Evolutionary conservation across 257 asterid species (phyloP).

Genomic region (Scutellaria minor): DNA sequence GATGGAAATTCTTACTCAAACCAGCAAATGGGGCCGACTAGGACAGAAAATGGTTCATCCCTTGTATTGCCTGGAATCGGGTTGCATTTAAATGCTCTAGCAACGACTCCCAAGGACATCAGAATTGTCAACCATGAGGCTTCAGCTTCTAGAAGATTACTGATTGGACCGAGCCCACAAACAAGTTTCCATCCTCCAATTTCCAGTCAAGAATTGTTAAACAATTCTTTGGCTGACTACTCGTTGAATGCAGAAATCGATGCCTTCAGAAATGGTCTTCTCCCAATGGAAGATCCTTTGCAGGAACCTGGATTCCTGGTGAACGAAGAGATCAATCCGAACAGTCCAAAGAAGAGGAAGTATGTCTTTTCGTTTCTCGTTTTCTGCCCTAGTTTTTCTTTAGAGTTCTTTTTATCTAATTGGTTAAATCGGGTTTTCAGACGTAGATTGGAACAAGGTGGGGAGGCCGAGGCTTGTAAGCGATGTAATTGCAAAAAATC

Average conservation of each 20-base stretch:
- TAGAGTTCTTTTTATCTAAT: neutral
- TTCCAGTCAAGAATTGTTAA: constrained; percentile 49
- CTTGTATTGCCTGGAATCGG: constrained; percentile 76
- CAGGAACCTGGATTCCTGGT: constrained; percentile 44
- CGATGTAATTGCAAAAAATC: constrained; percentile 75
- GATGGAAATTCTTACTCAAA: constrained; percentile 44
- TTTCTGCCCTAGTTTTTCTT: neutral
- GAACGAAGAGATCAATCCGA: constrained; percentile 53
- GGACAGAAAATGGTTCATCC: constrained; percentile 43
- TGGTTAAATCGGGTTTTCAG: constrained; percentile 37
- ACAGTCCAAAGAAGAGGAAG: constrained; percentile 70
- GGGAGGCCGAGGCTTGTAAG: constrained; percentile 55
- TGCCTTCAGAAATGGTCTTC: constrained; percentile 40
- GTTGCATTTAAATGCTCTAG: constrained; percentile 82
- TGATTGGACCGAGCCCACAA: constrained; percentile 50
- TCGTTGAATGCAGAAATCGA: constrained; percentile 45
- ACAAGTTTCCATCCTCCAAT: constrained; percentile 41
- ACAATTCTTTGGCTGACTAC: constrained; percentile 41
- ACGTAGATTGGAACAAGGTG: constrained; percentile 49
- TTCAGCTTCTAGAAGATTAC: constrained; percentile 53
- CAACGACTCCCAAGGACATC: constrained; percentile 59
- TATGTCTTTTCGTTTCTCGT: constrained; percentile 20
- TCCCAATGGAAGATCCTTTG: constrained; percentile 51
- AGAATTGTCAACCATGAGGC: constrained; percentile 56
- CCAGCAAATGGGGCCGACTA: constrained; percentile 40